Percentiles rank a stretch among this genome's conserved stretches.
These are phyloP conservation scores for Fomitopsis schrenkii DNA, from an alignment of 1,284 basidiomycete species.

Conservation along the genomic window DNA sequence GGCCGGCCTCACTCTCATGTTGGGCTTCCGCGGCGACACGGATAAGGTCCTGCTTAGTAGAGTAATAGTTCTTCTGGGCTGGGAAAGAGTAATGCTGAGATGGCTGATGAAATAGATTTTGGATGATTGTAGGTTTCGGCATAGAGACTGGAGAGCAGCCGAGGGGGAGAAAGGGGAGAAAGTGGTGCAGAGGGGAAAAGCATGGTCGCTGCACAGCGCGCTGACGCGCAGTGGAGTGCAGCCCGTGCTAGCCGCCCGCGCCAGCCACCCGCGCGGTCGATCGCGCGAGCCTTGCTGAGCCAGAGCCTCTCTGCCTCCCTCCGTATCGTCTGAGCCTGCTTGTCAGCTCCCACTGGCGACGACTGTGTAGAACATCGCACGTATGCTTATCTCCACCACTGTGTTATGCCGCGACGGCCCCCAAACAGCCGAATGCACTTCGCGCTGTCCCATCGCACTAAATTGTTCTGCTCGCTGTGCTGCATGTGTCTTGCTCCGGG, in stretches of 20 bases:
- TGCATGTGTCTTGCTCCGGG: background rate
- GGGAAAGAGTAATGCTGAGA: conserved; percentile 53
- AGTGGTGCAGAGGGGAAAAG: background rate
- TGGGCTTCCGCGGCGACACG: conserved; percentile 21
- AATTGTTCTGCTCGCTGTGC: background rate
- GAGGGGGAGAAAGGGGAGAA: background rate
- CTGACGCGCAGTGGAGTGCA: background rate
- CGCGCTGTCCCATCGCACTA: background rate
- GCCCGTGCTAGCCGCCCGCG: background rate
- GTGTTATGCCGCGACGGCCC: background rate
- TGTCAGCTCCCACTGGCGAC: background rate
- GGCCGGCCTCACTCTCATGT: conserved; percentile 7
- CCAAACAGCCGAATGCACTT: background rate
- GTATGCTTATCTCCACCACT: background rate
- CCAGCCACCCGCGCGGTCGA: background rate
- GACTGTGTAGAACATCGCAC: background rate
- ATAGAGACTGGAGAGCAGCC: conserved; percentile 25
- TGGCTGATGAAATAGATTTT: conserved; percentile 51
- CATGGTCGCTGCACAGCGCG: background rate
- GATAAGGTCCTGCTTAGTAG: conserved; percentile 37
- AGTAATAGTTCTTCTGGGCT: conserved; percentile 43
- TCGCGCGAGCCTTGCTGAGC: background rate
- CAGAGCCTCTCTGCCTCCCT: background rate
- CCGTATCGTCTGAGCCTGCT: too few relatives aligned
- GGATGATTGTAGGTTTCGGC: conserved; percentile 56